These are phyloP conservation scores for Lenwebbia sp. DNA, from an alignment of 345 rosid genomes.

Conservation along the genomic window DNA sequence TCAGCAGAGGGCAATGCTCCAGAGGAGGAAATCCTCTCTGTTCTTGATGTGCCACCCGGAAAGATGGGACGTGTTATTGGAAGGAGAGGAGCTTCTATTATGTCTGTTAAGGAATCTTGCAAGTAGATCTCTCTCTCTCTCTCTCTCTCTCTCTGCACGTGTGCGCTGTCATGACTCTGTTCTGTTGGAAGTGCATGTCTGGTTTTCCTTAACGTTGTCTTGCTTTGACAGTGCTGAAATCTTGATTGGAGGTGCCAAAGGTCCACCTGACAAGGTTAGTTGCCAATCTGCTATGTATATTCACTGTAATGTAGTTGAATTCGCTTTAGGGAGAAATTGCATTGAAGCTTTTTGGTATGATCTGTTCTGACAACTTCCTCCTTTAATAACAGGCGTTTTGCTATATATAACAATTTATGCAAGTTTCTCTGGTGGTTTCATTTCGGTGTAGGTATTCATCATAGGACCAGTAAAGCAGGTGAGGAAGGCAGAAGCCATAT, in stretches of 20 bases:
- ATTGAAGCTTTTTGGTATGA: neutral
- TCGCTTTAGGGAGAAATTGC: neutral
- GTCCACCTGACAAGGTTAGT: conserved; percentile 93
- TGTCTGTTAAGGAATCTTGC: conserved; percentile 79
- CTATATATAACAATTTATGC: neutral
- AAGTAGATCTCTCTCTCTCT: conserved; percentile 30
- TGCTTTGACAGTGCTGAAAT: conserved; percentile 65
- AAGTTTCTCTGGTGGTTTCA: neutral
- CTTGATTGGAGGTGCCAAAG: conserved; percentile 67
- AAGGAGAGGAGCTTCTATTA: conserved; percentile 71
- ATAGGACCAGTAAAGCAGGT: conserved; percentile 80
- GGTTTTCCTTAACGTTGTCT: neutral
- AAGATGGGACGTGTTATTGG: conserved; percentile 93
- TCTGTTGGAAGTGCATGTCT: neutral
- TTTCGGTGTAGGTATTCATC: conserved; percentile 49
- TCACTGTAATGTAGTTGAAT: neutral
- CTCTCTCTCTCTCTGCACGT: neutral
- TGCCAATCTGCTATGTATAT: neutral
- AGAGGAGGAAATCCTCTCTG: conserved; percentile 76
- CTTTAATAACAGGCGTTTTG: neutral
- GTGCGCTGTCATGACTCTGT: neutral
- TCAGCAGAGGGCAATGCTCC: conserved; percentile 25
- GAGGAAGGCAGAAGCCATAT: conserved; percentile 88
- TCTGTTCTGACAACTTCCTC: neutral
- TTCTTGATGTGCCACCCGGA: conserved; percentile 78